Evolutionary conservation across 306 rosid species (phyloP).

Genomic region (Purshia tridentata): DNA sequence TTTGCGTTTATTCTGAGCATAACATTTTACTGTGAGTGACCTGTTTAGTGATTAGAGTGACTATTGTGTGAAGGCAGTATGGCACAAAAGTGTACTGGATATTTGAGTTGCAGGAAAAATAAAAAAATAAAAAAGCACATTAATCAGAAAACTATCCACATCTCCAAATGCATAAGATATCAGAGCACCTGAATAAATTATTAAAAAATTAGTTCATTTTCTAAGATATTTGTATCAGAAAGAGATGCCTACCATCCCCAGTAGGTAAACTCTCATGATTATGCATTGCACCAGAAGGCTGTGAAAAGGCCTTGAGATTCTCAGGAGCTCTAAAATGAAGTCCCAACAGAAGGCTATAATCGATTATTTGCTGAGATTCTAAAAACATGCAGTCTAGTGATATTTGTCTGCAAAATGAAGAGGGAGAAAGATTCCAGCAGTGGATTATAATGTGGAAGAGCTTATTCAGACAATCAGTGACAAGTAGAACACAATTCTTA

Average conservation of each 20-base stretch:
- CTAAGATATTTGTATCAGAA: slow-evolving; percentile 2
- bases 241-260: slow-evolving; percentile 43
- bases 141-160: background rate
- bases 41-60: background rate
- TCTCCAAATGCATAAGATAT: slow-evolving; percentile 3
- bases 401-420: slow-evolving; percentile 66
- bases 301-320: slow-evolving; percentile 63
- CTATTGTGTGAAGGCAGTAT: background rate
- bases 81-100: background rate
- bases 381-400: slow-evolving; percentile 76
- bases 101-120: background rate
- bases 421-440: slow-evolving; percentile 24
- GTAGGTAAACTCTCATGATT: slow-evolving; percentile 34
- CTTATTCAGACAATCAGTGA: background rate
- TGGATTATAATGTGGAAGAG: slow-evolving; percentile 8
- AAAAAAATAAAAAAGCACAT: background rate
- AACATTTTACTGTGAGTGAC: background rate
- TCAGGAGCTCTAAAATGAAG: slow-evolving; percentile 95
- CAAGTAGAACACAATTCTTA: background rate
- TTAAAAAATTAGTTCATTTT: background rate
- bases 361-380: slow-evolving; percentile 86
- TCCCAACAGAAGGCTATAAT: slow-evolving; percentile 94
- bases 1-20: background rate
- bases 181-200: background rate
- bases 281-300: slow-evolving; percentile 40